phyloP scores from a whole-genome alignment of 192 early-diverging fungal genomes.

The Entrophospora sp. region DNA sequence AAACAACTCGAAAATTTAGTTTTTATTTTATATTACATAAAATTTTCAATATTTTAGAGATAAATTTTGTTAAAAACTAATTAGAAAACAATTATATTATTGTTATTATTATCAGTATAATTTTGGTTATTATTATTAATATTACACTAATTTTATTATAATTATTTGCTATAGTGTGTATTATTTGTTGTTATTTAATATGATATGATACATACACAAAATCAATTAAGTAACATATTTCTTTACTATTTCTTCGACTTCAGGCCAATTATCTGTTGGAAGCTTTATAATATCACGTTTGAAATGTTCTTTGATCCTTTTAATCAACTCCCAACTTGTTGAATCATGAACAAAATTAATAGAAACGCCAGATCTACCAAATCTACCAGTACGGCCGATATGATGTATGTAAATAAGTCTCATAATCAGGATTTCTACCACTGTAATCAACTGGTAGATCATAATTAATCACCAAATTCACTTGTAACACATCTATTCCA shows the following conservation, averaged over 20 bases:
- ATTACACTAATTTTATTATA: no score
- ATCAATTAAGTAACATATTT: constrained; percentile 46
- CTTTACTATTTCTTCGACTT: constrained; percentile 81
- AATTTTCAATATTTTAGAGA: no score
- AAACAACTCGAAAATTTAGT: no score
- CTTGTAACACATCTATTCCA: constrained; percentile 95
- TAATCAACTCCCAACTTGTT: constrained; percentile 66
- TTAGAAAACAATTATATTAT: no score
- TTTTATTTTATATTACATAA: no score
- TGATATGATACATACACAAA: no score
- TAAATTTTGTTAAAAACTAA: no score
- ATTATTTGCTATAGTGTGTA: no score
- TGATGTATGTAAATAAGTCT: constrained; percentile 97
- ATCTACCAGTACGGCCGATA: constrained; percentile 95
- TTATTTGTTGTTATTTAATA: no score
- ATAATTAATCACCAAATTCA: constrained; percentile 94
- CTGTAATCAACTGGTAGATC: constrained; percentile 75
- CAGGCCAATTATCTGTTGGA: constrained; percentile 73
- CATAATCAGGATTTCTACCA: constrained; percentile 62
- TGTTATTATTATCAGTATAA: no score
- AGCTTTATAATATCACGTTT: constrained; percentile 68
- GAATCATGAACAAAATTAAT: constrained; percentile 92
- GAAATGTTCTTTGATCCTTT: constrained; percentile 76
- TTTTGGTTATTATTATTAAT: no score
- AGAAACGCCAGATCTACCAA: constrained; percentile 87